phyloP scores from a whole-genome alignment of 108 stramenopile genomes.

The Conticribra guillardii region DNA sequence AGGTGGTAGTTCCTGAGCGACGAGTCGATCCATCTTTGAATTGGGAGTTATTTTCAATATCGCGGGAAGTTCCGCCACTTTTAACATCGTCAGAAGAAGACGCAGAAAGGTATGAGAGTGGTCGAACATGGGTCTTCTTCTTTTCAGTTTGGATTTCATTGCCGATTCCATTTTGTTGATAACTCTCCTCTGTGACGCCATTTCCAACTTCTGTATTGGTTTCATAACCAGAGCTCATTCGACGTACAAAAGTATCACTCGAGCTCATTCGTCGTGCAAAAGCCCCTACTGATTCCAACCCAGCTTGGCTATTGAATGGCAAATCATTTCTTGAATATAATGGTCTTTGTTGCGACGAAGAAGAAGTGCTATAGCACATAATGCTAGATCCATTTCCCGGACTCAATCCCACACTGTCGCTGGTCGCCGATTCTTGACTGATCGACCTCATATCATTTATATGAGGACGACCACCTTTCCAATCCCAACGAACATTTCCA shows the following conservation, averaged over 20 bases:
- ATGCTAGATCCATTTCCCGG: conserved; percentile 6
- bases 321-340: neutral
- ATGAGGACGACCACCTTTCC: no score
- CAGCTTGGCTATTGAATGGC: neutral
- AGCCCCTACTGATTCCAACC: neutral
- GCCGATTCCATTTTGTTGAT: neutral
- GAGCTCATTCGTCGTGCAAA: no score
- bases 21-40: neutral
- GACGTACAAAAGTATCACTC: no score
- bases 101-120: conserved; percentile 31
- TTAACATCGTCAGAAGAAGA: conserved; percentile 18
- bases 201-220: no score
- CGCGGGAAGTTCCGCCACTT: neutral
- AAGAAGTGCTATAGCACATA: neutral
- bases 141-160: conserved; percentile 6
- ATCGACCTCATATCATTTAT: no score
- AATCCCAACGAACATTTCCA: neutral
- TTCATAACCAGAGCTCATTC: no score
- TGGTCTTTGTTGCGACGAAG: neutral
- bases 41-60: neutral
- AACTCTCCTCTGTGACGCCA: neutral
- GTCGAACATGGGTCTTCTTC: conserved; percentile 5
- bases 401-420: neutral
- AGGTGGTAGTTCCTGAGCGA: no score
- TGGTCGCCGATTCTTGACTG: neutral